Evolutionary conservation across 306 rosid genomes (phyloP).

Genomic region (Chamaecrista fasciculata): DNA sequence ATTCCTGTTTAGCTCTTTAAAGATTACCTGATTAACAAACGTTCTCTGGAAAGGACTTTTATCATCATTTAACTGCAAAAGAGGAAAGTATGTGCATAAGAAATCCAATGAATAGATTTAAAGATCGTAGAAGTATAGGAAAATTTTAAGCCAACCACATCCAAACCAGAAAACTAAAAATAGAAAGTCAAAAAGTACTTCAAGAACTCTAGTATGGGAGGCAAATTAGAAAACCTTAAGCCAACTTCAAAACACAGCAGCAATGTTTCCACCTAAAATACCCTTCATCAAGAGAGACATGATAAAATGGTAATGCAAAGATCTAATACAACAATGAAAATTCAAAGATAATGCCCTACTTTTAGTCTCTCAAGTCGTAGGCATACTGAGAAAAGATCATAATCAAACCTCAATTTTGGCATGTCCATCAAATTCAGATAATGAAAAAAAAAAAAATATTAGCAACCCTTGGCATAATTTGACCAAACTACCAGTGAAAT

Average conservation of each 20-base stretch:
- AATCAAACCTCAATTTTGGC: not conserved
- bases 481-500: slow-evolving; percentile 11
- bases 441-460: not conserved
- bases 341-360: not conserved
- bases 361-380: slow-evolving; percentile 8
- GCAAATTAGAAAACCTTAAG: slow-evolving; percentile 9
- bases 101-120: slow-evolving; percentile 5
- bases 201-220: not conserved
- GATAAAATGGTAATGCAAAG: not conserved
- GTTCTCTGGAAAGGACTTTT: slow-evolving; percentile 97
- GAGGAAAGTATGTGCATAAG: slow-evolving; percentile 34
- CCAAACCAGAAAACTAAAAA: slow-evolving; percentile 14
- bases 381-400: not conserved
- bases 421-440: slow-evolving; percentile 19
- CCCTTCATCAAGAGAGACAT: slow-evolving; percentile 7
- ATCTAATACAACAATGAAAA: not conserved
- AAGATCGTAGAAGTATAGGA: not conserved
- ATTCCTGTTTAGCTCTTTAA: slow-evolving; percentile 26
- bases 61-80: slow-evolving; percentile 87
- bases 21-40: slow-evolving; percentile 92
- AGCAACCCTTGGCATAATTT: not conserved
- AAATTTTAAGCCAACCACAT: slow-evolving; percentile 7
- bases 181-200: slow-evolving; percentile 21
- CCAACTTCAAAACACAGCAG: slow-evolving; percentile 8
- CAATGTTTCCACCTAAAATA: slow-evolving; percentile 21